Conservation (phyloP, 2,329 filamentous ascomycete species). For the Neonectria magnoliae region DNA sequence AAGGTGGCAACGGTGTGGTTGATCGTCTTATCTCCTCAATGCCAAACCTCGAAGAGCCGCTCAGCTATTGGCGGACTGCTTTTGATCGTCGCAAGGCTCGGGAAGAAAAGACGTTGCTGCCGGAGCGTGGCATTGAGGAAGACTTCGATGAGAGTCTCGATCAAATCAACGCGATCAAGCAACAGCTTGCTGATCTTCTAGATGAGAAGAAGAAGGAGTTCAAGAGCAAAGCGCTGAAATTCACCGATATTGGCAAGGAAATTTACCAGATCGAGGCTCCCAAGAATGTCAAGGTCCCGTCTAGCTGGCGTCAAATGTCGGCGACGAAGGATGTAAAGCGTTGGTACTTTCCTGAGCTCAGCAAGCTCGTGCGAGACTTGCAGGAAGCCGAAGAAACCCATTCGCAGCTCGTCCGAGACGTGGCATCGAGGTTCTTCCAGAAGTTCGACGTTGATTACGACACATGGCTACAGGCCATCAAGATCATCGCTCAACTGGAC, state of each 20-base stretch:
- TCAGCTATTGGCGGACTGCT: constrained; percentile 89
- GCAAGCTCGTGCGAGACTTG: constrained; percentile 82
- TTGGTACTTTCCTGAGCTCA: constrained; percentile 90
- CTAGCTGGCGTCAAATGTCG: constrained; percentile 95
- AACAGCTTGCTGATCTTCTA: constrained; percentile 76
- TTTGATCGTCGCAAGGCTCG: constrained; percentile 86
- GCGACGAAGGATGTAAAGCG: constrained; percentile 89
- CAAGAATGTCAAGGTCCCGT: constrained; percentile 84
- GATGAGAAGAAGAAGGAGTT: constrained; percentile 77
- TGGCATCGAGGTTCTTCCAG: constrained; percentile 82
- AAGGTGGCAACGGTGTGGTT: constrained; percentile 83
- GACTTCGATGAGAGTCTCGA: constrained; percentile 90
- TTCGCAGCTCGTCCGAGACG: constrained; percentile 88
- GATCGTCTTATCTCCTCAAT: constrained; percentile 84
- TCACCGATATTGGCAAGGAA: constrained; percentile 91
- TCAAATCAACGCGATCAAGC: constrained; percentile 78
- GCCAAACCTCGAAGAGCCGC: constrained; percentile 80
- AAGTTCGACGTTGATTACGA: constrained; percentile 90
- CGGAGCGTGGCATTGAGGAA: constrained; percentile 86
- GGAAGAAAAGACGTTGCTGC: constrained; percentile 83
- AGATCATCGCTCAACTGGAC: constrained; percentile 90
- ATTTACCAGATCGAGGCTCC: constrained; percentile 96
- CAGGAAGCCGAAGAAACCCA: constrained; percentile 96
- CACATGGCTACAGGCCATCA: constrained; percentile 88
- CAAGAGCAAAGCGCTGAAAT: constrained; percentile 77